Evolutionary conservation across 768 basidiomycete species (phyloP).

Genomic region (Cystobasidium tubakii): DNA sequence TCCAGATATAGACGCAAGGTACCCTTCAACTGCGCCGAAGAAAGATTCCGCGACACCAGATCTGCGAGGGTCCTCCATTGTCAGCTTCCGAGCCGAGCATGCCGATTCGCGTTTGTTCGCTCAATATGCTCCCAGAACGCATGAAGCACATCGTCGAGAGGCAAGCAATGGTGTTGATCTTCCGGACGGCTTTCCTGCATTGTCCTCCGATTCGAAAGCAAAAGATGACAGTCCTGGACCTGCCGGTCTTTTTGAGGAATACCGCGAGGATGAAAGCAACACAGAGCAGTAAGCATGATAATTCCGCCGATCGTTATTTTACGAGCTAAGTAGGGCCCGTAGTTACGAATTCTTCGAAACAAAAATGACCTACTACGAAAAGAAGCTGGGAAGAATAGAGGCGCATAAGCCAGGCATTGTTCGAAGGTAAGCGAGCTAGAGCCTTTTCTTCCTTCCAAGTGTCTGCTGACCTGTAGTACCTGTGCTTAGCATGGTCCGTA

Average conservation of each 20-base stretch:
- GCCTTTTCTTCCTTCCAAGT: too few relatives aligned
- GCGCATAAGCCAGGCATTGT: neutral
- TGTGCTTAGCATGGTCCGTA: conserved; percentile 58
- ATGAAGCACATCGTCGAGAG: neutral
- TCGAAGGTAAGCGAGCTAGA: conserved; percentile 1
- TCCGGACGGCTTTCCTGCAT: neutral
- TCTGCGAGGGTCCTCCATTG: neutral
- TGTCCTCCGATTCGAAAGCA: neutral
- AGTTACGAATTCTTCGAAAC: conserved; percentile 3
- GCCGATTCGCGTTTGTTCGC: neutral
- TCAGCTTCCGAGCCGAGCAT: neutral
- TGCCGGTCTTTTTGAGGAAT: neutral
- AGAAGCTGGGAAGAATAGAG: neutral
- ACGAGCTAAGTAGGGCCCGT: too few relatives aligned
- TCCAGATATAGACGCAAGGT: neutral
- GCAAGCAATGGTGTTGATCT: neutral
- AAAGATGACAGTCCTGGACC: neutral
- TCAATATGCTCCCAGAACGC: neutral
- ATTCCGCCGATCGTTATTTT: too few relatives aligned
- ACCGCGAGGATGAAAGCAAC: neutral
- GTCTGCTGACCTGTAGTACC: neutral
- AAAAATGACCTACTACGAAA: conserved; percentile 11
- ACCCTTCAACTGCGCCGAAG: neutral
- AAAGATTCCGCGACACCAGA: neutral
- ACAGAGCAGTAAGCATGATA: neutral